Evolutionary conservation across 2,329 filamentous ascomycete species (phyloP), one percentile per base, ranked within the genome.

Genomic region (Chrysoporthe austroafricana): DNA sequence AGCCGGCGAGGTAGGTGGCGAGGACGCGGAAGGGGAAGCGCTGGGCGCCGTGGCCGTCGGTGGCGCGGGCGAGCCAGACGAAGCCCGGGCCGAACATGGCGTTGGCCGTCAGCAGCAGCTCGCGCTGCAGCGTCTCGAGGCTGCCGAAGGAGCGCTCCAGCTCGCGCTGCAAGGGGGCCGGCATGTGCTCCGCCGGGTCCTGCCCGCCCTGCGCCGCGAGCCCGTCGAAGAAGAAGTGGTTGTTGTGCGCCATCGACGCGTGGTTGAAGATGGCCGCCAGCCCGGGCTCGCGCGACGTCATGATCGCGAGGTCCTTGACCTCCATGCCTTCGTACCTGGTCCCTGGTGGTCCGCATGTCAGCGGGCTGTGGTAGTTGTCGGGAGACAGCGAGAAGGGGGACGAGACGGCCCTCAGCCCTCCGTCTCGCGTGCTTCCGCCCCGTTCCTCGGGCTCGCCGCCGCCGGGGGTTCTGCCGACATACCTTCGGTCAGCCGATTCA

Each of bases 61-160:
- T 74, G 69, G 78, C 76, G 64, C 79, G 73, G 75, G 97, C 92
- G 70, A 99, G 90, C 96, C 96, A 99, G 77, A 98, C 91, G 81
- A 96, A 98, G 72, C 96, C 96, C 0, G 95, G 94, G 65, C 95
- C 96, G 82, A 99, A 98, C 94, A 98, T 97, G 81, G 89, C 87
- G 72, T 88, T 85, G 68, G 95, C 95, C 52, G 91, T 96, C 71
- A 90, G 83, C 75, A 96, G 80, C 79, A 99, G 89, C 77, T 96
- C 92, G 73, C 85, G 85, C 76, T 89, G 89, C 68, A 99, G 88
- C 42, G 91, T 94, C 72, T 96, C 91, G 73, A 96, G 83, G 74
- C 90, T 93, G 76, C 91, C 91, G 83, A 97, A 98, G 74, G 88
- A 88, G 39, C 83, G 81, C 74, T 87, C 83, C 73, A 98, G 88